Evolutionary conservation across 1,284 basidiomycete genomes (phyloP).

Genomic region (Mycosarcoma mackinlayi): DNA sequence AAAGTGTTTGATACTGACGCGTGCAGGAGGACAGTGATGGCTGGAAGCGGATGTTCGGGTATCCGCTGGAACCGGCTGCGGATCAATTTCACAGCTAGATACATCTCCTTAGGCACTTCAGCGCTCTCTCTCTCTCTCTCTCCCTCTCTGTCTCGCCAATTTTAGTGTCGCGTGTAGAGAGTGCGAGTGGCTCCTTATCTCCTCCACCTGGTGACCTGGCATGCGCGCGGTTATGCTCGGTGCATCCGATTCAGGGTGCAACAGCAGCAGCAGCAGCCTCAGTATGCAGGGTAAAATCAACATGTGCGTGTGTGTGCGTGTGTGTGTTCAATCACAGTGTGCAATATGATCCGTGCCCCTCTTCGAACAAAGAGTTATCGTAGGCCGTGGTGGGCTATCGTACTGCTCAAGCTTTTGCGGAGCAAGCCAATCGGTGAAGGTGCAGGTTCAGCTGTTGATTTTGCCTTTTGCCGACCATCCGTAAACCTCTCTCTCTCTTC

Average conservation of each 20-base stretch:
- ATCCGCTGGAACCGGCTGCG: neutral
- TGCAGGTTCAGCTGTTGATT: neutral
- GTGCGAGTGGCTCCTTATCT: neutral
- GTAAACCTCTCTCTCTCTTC: neutral
- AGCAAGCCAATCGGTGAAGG: neutral
- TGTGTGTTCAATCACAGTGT: no score
- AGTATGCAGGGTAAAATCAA: neutral
- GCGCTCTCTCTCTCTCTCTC: neutral
- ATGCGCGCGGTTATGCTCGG: neutral
- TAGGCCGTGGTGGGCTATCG: no score
- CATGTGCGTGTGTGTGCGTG: no score
- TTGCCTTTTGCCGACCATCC: slow-evolving; percentile 12
- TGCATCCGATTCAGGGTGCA: slow-evolving; percentile 15
- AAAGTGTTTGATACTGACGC: no score
- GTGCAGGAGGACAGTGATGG: no score
- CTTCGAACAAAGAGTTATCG: no score
- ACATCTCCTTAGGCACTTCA: neutral
- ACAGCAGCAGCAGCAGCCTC: neutral
- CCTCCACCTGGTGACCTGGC: neutral
- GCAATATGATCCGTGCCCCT: slow-evolving; percentile 10
- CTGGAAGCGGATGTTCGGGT: slow-evolving; percentile 23
- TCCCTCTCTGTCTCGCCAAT: no score
- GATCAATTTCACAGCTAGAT: neutral
- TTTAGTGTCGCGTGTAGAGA: neutral
- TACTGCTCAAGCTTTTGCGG: no score